These are phyloP conservation scores for Chlorella sp. DNA, from an alignment of 139 green algal species.

Conservation along the genomic window DNA sequence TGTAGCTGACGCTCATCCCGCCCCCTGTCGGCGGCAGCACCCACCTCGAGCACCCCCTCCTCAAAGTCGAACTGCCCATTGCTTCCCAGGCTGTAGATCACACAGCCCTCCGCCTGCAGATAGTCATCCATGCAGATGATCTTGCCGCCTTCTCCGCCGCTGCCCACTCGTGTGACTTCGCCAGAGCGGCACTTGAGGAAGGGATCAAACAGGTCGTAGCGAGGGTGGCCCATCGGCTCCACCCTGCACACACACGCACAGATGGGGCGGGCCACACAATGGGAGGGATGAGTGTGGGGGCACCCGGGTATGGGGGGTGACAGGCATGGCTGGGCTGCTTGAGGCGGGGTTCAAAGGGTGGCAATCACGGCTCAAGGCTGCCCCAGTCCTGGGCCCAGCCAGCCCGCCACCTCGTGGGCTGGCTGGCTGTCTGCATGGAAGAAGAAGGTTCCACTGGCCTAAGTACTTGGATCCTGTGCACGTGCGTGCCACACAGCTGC, in stretches of 20 bases:
- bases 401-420: too few relatives aligned
- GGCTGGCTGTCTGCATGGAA: too few relatives aligned
- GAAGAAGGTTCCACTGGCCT: too few relatives aligned
- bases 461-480: too few relatives aligned
- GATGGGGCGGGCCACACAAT: too few relatives aligned
- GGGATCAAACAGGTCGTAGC: constrained; percentile 4
- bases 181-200: not conserved
- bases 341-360: too few relatives aligned
- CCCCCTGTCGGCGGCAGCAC: not conserved
- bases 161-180: not conserved
- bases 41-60: constrained; percentile 4
- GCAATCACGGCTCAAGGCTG: too few relatives aligned
- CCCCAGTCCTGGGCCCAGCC: too few relatives aligned
- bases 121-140: not conserved
- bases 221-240: not conserved
- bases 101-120: not conserved
- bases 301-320: too few relatives aligned
- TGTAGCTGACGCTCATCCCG: not conserved
- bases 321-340: too few relatives aligned
- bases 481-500: too few relatives aligned
- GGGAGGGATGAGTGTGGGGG: too few relatives aligned
- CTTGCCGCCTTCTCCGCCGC: constrained; percentile 1
- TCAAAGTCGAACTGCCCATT: constrained; percentile 2
- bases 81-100: not conserved
- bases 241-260: not conserved